Percentiles rank a stretch among this genome's conserved stretches.
These are phyloP conservation scores for Fusarium austroafricanum DNA, from an alignment of 2,329 filamentous ascomycete genomes.

Conservation along the genomic window DNA sequence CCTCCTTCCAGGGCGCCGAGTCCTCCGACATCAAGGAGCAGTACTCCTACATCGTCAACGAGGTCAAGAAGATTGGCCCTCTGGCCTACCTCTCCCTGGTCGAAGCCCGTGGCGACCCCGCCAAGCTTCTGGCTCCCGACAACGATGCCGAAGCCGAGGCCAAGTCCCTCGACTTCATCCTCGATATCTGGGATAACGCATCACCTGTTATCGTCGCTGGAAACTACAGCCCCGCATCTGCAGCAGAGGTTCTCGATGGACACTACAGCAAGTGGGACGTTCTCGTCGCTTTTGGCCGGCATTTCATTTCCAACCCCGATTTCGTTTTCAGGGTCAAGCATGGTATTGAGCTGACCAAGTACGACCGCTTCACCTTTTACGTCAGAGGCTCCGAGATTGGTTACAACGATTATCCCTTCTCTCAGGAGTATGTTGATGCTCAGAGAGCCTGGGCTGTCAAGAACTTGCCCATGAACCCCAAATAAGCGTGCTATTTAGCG, in stretches of 20 bases:
- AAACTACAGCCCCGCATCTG: constrained; percentile 37
- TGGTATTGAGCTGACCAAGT: constrained; percentile 38
- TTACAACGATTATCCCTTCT: constrained; percentile 40
- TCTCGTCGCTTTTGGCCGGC: constrained; percentile 47
- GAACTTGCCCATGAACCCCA: constrained; percentile 8
- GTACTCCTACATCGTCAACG: constrained; percentile 43
- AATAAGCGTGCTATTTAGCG: background rate
- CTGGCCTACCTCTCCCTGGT: constrained; percentile 48
- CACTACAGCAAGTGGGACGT: constrained; percentile 47
- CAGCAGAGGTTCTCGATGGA: constrained; percentile 36
- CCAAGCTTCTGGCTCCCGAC: constrained; percentile 30
- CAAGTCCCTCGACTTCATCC: constrained; percentile 47
- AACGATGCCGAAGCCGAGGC: constrained; percentile 48
- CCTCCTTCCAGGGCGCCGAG: constrained; percentile 41
- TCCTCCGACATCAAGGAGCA: constrained; percentile 36
- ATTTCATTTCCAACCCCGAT: constrained; percentile 47
- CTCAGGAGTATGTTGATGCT: constrained; percentile 14
- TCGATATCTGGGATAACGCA: constrained; percentile 47
- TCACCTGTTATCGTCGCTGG: constrained; percentile 48
- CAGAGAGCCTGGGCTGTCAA: constrained; percentile 17
- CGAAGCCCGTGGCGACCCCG: constrained; percentile 42
- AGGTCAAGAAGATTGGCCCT: constrained; percentile 47
- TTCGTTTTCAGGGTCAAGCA: constrained; percentile 45
- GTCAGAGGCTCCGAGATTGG: constrained; percentile 29
- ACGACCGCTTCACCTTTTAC: constrained; percentile 46